Conservation (phyloP, 176 grass and related monocot species). For the Areca catechu region DNA sequence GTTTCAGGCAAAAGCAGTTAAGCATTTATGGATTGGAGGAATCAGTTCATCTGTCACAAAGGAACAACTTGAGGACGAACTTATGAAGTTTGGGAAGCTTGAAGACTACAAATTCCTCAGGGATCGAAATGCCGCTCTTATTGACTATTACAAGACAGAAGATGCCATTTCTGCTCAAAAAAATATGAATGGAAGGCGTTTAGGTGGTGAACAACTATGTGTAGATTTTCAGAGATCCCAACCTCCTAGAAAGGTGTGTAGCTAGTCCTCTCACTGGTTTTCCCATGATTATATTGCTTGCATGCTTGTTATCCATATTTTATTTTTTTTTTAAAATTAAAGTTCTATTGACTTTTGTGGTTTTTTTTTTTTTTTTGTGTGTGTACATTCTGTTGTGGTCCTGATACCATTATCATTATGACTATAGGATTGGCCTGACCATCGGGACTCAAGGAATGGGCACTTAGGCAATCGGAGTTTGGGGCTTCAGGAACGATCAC, state of each 20-base stretch:
- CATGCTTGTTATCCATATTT: neutral
- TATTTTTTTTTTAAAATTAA: neutral
- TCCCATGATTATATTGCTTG: neutral
- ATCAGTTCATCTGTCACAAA: slow-evolving; percentile 58
- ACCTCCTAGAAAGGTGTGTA: slow-evolving; percentile 50
- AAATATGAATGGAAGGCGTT: slow-evolving; percentile 53
- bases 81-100: slow-evolving; percentile 67
- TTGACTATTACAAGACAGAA: slow-evolving; percentile 72
- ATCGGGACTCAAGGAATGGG: neutral
- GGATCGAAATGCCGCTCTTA: slow-evolving; percentile 48
- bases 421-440: slow-evolving; percentile 44
- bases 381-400: neutral
- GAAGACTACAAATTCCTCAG: slow-evolving; percentile 56
- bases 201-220: slow-evolving; percentile 70
- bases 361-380: neutral
- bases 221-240: slow-evolving; percentile 86
- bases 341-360: neutral
- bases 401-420: slow-evolving; percentile 15
- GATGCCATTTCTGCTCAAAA: slow-evolving; percentile 89
- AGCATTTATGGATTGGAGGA: slow-evolving; percentile 75
- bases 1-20: slow-evolving; percentile 68
- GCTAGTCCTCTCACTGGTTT: neutral
- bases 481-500: slow-evolving; percentile 1
- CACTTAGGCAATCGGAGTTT: slow-evolving; percentile 28
- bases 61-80: slow-evolving; percentile 59